Evolutionary conservation across 2,329 filamentous ascomycete species (phyloP).

Genomic region (Colletotrichum chrysophilum): DNA sequence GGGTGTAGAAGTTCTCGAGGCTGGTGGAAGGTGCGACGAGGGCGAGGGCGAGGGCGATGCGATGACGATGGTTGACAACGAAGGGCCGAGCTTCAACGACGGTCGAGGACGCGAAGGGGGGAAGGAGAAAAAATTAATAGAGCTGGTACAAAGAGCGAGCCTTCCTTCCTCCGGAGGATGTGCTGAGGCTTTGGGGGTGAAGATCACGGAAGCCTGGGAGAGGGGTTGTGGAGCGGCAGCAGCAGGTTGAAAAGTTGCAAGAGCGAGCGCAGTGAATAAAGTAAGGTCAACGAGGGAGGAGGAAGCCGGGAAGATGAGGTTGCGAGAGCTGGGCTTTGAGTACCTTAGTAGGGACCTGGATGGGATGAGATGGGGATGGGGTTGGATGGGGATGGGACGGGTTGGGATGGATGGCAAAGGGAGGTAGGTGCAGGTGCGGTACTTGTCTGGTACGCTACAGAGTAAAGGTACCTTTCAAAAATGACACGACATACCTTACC

Average conservation of each 20-base stretch:
- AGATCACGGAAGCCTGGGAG: not conserved
- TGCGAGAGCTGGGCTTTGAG: not conserved
- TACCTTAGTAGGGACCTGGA: not conserved
- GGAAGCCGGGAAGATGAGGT: not conserved
- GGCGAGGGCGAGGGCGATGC: not conserved
- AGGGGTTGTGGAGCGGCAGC: not conserved
- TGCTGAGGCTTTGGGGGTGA: not conserved
- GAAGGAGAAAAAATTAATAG: conserved; percentile 1
- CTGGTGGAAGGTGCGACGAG: not conserved
- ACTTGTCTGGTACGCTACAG: not conserved
- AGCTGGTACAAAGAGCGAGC: not conserved
- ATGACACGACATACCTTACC: conserved; percentile 7
- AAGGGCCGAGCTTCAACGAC: not conserved
- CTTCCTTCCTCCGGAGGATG: not conserved
- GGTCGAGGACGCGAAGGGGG: not conserved
- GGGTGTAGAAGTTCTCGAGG: not conserved
- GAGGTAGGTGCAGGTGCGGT: not conserved
- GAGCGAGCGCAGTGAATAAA: conserved; percentile 15
- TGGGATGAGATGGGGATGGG: not conserved
- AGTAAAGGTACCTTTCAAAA: not conserved
- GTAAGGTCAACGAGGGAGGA: not conserved
- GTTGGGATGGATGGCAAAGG: not conserved
- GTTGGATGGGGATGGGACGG: not conserved
- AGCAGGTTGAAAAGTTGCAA: not conserved
- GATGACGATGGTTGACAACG: not conserved